Base-by-base conservation (phyloP, 169 alveolate genomes). In the Fabrea salina region DNA sequence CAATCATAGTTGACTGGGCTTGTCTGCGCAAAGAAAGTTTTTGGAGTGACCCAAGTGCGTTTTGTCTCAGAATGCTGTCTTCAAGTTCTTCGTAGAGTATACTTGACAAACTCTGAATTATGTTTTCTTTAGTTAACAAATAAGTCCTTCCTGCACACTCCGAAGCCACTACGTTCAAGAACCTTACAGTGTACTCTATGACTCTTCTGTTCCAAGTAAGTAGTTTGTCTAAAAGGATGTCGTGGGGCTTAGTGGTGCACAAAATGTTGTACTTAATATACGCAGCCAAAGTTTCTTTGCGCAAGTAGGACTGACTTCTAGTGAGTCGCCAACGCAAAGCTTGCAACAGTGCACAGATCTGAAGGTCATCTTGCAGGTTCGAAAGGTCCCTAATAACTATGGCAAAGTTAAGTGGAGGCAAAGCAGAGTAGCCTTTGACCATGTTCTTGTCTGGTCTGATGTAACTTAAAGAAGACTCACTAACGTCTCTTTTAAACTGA, bases 101-200 rank as follows among this genome's bases (percentile, higher is more conserved):
- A 44, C 81, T 82, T 5, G 91, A 89, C 16, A 93, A 76, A 6
- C 78, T 59, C 43, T 89, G 79, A 5, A 93, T 89, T 56, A 93
- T 77, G 5, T 85, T 83, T 27, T 82, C 84, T 54, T 89, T 89
- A 44, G 89, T 72, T n/a, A 87, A 72, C 32, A 93, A 77, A 75
- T 93, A 93, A 39, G 89, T 87, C 75, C 95, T 88, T 27, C 97
- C 97, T 58, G 86, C 57, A 67, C 85, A 84, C 71, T 91, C 93
- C 22, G 89, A 78, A 33, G 95, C 97, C 32, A 93, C 40, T 3
- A 92, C 89, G 74, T 93, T 91, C 22, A 91, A 76, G 13, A 93
- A 80, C 77, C 89, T 89, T 75, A 93, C 75, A 43, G 91, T 89
- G 76, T 77, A 84, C 30, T 72, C 80, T 51, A 27, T 50, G 11